Conservation (phyloP, 768 basidiomycete genomes). For the Leccinum boreale region DNA sequence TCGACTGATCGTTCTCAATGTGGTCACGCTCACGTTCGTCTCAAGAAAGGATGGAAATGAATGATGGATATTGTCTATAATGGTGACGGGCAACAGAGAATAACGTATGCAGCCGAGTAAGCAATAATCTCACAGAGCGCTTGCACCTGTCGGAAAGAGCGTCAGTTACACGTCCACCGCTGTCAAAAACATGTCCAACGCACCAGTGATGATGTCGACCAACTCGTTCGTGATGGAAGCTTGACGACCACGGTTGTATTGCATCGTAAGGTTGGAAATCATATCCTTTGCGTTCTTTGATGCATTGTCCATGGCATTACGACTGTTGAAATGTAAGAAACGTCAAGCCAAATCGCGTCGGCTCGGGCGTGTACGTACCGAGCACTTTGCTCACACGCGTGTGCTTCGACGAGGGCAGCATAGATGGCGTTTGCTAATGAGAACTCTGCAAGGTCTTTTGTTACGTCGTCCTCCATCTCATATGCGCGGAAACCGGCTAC, state of each 20-base stretch:
- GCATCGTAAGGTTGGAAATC: slow-evolving; percentile 83
- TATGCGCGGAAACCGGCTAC: slow-evolving; percentile 89
- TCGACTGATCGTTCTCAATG: background rate
- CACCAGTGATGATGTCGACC: slow-evolving; percentile 89
- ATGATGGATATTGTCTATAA: slow-evolving; percentile 25
- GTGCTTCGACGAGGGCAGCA: slow-evolving; percentile 89
- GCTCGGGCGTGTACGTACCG: slow-evolving; percentile 47
- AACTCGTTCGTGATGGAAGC: slow-evolving; percentile 96
- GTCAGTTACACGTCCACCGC: background rate
- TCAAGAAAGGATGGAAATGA: slow-evolving; percentile 7
- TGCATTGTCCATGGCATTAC: slow-evolving; percentile 99
- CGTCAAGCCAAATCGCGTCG: no score
- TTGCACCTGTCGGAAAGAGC: slow-evolving; percentile 38
- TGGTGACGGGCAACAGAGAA: slow-evolving; percentile 2
- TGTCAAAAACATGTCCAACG: slow-evolving; percentile 19
- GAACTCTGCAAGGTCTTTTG: slow-evolving; percentile 92
- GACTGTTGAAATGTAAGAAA: slow-evolving; percentile 36
- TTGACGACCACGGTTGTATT: slow-evolving; percentile 98
- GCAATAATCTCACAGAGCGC: slow-evolving; percentile 39
- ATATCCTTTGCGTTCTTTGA: slow-evolving; percentile 98
- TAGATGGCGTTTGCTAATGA: slow-evolving; percentile 95
- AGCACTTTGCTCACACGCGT: slow-evolving; percentile 92
- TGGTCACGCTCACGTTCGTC: background rate
- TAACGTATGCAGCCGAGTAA: slow-evolving; percentile 14
- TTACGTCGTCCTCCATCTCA: slow-evolving; percentile 96